Evolutionary conservation across 2,329 filamentous ascomycete genomes (phyloP).

Genomic region (Fusarium decemcellulare): DNA sequence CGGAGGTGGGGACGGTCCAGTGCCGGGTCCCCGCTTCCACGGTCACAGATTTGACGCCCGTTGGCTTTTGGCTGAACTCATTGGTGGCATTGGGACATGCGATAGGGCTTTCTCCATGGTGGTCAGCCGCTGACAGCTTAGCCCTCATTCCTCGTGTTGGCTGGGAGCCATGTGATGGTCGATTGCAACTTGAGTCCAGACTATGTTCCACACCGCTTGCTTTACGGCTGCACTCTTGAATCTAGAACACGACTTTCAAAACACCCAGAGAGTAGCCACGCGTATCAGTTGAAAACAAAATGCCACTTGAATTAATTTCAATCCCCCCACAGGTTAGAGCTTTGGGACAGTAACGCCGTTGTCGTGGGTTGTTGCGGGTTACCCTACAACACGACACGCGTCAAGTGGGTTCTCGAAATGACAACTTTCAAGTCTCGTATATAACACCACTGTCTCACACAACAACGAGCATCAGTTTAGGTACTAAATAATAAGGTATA

Average conservation of each 20-base stretch:
- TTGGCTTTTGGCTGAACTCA: slow-evolving; percentile 21
- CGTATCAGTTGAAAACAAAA: slow-evolving; percentile 1
- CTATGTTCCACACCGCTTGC: neutral
- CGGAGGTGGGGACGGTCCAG: slow-evolving; percentile 34
- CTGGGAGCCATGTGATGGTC: slow-evolving; percentile 10
- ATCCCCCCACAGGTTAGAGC: neutral
- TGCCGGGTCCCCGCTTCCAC: slow-evolving; percentile 6
- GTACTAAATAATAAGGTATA: slow-evolving; percentile 15
- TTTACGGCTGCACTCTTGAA: neutral
- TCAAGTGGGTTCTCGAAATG: neutral
- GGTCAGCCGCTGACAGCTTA: slow-evolving; percentile 35
- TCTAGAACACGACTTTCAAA: neutral
- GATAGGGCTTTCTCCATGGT: slow-evolving; percentile 20
- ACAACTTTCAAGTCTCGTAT: too few species aligned
- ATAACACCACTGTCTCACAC: too few species aligned
- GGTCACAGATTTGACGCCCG: slow-evolving; percentile 21
- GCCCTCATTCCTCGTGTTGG: neutral
- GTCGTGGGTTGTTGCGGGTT: neutral
- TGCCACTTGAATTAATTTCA: slow-evolving; percentile 1
- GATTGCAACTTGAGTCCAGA: slow-evolving; percentile 12
- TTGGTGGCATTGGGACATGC: slow-evolving; percentile 16
- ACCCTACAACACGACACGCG: neutral
- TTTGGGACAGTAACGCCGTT: neutral
- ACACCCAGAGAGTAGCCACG: neutral
- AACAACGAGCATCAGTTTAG: too few species aligned